Base-by-base conservation (phyloP, 179 eudicot genomes). In the Carnegiea gigantea region DNA sequence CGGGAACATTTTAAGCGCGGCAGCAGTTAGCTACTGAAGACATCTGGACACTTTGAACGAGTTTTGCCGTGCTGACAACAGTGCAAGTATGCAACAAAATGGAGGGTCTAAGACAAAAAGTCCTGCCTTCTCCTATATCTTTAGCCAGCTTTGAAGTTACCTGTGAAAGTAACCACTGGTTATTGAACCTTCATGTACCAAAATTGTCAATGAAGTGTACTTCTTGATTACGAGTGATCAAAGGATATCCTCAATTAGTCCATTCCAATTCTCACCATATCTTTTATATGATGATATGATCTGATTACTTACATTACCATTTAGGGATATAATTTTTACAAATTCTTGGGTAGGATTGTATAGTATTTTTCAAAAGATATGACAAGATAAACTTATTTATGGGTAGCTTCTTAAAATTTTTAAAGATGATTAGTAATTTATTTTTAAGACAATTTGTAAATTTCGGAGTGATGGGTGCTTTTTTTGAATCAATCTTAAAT, bases 1-100 rank as follows among this genome's bases (percentile, higher is more conserved):
- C 89, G 89, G 80, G 89, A 87, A 86, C 97, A 92, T 84, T 90
- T 87, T 15, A 93, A 91, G 80, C 94, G 98, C 17, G 80, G 90
- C 77, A 90, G 92, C 68, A 79, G 90, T 75, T 91, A 82, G 82
- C 72, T 5, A 46, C 49, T 46, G 62, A 70, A 53, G 59, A 30
- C 73, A 43, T 43, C 57, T 30, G 20, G 80, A 75, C 73, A 46
- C 26, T 18, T 67, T 30, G 33, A 62, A 73, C 78, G 23, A 28
- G 64, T 76, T 67, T 75, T 70, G 64, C 2, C 30, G 75, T 54
- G 73, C 21, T 18, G 33, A 72, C 38, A 30, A 64, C n/a, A 77
- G 9, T 20, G 28, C 14, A 14, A 23, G 24, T 53, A 18, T 67
- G 74, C 54, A 9, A 26, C 10, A 17, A 59, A 54, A 21, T 21